Percentiles rank a stretch among this genome's conserved stretches.
Evolutionary conservation across 371 early-diverging fungal genomes (phyloP).

Genomic region (Sanchytrium tribonematis): DNA sequence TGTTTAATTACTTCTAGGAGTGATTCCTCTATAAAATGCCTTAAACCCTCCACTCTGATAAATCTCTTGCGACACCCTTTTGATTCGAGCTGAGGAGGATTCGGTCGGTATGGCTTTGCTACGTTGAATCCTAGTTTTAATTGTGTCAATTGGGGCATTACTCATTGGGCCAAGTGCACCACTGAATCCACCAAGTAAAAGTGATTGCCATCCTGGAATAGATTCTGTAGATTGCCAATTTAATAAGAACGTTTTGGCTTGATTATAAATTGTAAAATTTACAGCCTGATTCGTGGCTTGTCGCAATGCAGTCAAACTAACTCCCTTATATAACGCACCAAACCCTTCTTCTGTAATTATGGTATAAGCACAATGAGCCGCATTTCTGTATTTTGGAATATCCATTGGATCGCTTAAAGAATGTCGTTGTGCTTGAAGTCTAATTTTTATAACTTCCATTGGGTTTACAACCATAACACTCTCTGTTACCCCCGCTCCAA

Average conservation of each 20-base stretch:
- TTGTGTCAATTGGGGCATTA: slow-evolving; percentile 89
- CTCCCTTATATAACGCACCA: slow-evolving; percentile 74
- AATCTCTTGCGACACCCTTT: slow-evolving; percentile 32
- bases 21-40: slow-evolving; percentile 84
- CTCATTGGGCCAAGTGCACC: slow-evolving; percentile 59
- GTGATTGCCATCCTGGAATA: slow-evolving; percentile 69
- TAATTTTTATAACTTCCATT: slow-evolving; percentile 41
- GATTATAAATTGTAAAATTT: slow-evolving; percentile 88
- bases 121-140: slow-evolving; percentile 87
- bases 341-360: slow-evolving; percentile 75
- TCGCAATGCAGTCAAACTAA: slow-evolving; percentile 67
- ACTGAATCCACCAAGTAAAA: slow-evolving; percentile 65
- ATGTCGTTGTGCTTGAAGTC: slow-evolving; percentile 80
- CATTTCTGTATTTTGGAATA: slow-evolving; percentile 81
- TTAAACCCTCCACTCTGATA: slow-evolving; percentile 60
- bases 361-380: slow-evolving; percentile 64
- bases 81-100: slow-evolving; percentile 50
- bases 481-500: slow-evolving; percentile 84
- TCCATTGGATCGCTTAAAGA: slow-evolving; percentile 86
- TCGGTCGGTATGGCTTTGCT: slow-evolving; percentile 31
- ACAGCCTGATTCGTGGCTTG: slow-evolving; percentile 95
- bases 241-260: slow-evolving; percentile 40
- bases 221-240: slow-evolving; percentile 34
- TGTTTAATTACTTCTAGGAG: too few relatives aligned
- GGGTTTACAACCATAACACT: slow-evolving; percentile 86